Base-by-base conservation (phyloP, 306 rosid genomes). In the Castanea crenata region DNA sequence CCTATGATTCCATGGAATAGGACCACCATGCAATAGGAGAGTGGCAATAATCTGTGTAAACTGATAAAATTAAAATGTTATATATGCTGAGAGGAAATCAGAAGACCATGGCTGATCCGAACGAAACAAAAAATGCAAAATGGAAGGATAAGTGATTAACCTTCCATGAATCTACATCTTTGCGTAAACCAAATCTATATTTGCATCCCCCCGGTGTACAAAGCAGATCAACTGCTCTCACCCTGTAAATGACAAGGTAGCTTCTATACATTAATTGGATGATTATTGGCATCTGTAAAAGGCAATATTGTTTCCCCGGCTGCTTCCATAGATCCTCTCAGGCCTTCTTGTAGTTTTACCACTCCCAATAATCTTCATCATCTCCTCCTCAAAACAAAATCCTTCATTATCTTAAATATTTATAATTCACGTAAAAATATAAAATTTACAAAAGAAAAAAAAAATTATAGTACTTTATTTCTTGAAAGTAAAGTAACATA, bases 221-320 rank as follows among this genome's bases (percentile, higher is more conserved):
- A 82, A 68, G 88, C 85, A 79, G 79, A 85, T 81, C 83, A 76
- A 82, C 85, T 87, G 89, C 90, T 80, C 89, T 87, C 90, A 77
- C 95, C 91, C 95, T 79, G 87, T 78, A 92, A 49, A 94, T 90
- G 87, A 89, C 91, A 90, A 92, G 97, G 96, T 80, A 85, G 91
- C 88, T 82, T 88, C 97, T 94, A 89, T 94, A 94, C 97, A 94
- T 83, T 94, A 92, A 90, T 83, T 76, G 78, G 87, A 84, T 71
- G 79, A 88, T 93, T 93, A 90, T 92, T 87, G 85, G 88, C 87
- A 83, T 62, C 86, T 81, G 82, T 77, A 76, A 79, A 83, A 79
- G 84, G 87, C 69, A 75, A 84, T 69, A 88, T 74, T 71, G 86
- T 58, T 68, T 73, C 75, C 86, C 75, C 75, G 70, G 87, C 75